phyloP scores from a whole-genome alignment of 768 basidiomycete genomes.

The Tricholoma terreum region DNA sequence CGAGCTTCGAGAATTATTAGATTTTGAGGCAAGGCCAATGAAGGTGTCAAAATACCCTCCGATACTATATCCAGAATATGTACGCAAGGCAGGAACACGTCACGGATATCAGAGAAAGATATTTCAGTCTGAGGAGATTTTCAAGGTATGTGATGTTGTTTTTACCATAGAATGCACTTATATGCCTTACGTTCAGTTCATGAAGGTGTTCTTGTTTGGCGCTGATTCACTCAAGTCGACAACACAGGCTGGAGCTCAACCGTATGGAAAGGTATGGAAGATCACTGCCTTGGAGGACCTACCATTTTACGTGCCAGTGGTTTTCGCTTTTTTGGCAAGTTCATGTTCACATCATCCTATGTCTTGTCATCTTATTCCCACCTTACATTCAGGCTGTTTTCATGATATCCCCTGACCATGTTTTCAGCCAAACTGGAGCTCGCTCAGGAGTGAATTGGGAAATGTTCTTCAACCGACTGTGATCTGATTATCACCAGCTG shows the following conservation, averaged over 20 bases:
- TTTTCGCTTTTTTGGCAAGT: background rate
- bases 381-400: background rate
- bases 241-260: background rate
- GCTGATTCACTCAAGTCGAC: background rate
- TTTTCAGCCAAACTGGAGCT: background rate
- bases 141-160: background rate
- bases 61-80: background rate
- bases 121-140: background rate
- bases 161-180: background rate
- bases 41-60: background rate
- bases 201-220: background rate
- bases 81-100: background rate
- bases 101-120: background rate
- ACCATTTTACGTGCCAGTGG: background rate
- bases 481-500: background rate
- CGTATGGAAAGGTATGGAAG: background rate
- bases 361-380: background rate
- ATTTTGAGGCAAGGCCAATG: background rate
- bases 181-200: background rate
- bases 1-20: background rate
- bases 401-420: background rate
- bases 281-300: background rate
- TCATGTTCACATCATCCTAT: background rate
- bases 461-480: background rate
- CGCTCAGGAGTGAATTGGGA: background rate